Evolutionary conservation across 192 early-diverging fungal genomes (phyloP), one percentile per base, ranked within the genome.

Genomic region (Diversispora eburnea): DNA sequence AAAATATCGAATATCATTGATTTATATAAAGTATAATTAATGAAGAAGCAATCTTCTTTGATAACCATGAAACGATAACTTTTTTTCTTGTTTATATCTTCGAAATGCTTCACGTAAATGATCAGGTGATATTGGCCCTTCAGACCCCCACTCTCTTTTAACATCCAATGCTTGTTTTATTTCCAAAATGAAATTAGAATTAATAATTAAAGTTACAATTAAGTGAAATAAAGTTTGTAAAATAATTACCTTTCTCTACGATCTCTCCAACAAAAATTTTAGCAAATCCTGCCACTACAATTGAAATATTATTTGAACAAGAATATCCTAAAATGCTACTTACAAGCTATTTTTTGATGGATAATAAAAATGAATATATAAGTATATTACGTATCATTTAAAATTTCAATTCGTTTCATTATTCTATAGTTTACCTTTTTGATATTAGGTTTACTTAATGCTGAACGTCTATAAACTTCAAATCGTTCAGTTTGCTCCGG

Each of bases 261-360:
- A 97, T 90, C 77, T 96, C 92, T 25, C 93, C 95, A 4, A 97
- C 88, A 84, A 93, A 97, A 6, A 97, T 88, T 70, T 97, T 97
- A 19, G 88, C 83, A 62, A 93, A 93, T n/a, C 95, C 94, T 55
- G 92, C 91, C 0, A 95, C 87, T 5, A 95, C 91, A 81, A 95
- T 90, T 0, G 88, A 87, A 81, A 90, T 83, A 8, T 88, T 93
- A 42, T 82, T 82, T 10, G 86, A 88, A 45, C 88, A 82, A 73
- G 88, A 88, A 77, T 92, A 90, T 74, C 91, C 90, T n/a, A 91
- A 76, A 15, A 91, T 81, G 46, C 84, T 82, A 63, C 83, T 84
- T 2, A 89, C 87, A 8, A 92, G 75, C 83, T 88, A 73, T 65
- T 61, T 9, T 3, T 39, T 39, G 8, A 9, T 39, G 39, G 10